phyloP scores from a whole-genome alignment of 345 rosid genomes.

The Lepidium sativum region DNA sequence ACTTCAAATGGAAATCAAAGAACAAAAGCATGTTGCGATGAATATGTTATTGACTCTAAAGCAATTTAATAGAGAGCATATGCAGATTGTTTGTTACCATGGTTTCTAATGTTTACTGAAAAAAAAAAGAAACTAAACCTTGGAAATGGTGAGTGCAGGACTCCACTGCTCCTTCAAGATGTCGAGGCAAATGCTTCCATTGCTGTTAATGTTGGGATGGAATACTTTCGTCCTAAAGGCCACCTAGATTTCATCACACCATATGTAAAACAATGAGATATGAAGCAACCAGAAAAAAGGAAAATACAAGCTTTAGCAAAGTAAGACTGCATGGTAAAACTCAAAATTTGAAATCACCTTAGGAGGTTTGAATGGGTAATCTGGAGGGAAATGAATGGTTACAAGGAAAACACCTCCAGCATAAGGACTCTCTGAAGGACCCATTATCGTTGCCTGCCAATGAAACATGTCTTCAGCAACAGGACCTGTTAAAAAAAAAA shows the following conservation, averaged over 20 bases:
- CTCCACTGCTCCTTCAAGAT: conserved; percentile 99
- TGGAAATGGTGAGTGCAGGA: conserved; percentile 90
- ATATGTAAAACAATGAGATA: background rate
- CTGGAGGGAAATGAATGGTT: conserved; percentile 71
- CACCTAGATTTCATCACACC: conserved; percentile 33
- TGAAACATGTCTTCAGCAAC: conserved; percentile 86
- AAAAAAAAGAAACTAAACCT: conserved; percentile 38
- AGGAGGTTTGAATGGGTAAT: conserved; percentile 80
- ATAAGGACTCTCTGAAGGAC: conserved; percentile 79
- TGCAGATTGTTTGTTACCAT: background rate
- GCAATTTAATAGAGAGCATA: background rate
- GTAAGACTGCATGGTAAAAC: no score
- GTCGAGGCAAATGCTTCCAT: conserved; percentile 93
- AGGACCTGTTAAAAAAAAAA: conserved; percentile 59
- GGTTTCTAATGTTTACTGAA: background rate
- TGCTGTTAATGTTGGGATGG: conserved; percentile 92
- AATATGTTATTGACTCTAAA: background rate
- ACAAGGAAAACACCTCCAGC: conserved; percentile 76
- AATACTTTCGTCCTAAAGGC: conserved; percentile 94
- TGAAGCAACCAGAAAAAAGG: background rate
- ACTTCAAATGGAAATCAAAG: background rate
- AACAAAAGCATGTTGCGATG: background rate
- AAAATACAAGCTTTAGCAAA: background rate
- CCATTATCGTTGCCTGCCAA: conserved; percentile 86
- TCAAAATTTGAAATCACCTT: conserved; percentile 30